phyloP scores from a whole-genome alignment of 805 yeast species.

The Millerozyma miso region DNA sequence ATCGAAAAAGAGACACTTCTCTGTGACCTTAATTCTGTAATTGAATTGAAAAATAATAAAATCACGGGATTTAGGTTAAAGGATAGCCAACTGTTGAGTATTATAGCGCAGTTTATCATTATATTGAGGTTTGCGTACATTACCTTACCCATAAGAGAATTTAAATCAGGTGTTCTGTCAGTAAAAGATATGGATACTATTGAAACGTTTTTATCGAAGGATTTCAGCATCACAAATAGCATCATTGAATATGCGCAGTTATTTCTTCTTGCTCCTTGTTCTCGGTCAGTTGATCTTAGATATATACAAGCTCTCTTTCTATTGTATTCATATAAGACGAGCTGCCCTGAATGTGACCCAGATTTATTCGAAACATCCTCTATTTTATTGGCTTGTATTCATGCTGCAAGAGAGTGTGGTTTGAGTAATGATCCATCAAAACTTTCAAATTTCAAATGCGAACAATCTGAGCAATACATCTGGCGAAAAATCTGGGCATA shows the following conservation, averaged over 20 bases:
- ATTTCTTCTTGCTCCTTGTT: too few species aligned
- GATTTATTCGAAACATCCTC: too few species aligned
- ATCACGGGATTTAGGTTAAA: too few species aligned
- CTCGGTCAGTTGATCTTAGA: slow-evolving; percentile 1
- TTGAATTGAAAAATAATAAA: slow-evolving; percentile 17
- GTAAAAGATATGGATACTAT: not conserved
- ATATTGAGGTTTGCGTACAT: slow-evolving; percentile 41
- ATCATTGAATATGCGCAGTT: not conserved
- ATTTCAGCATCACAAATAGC: not conserved
- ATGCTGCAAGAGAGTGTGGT: too few species aligned
- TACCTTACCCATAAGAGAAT: slow-evolving; percentile 24
- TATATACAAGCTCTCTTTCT: slow-evolving; percentile 6
- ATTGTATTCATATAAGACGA: slow-evolving; percentile 4
- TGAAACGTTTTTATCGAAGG: not conserved
- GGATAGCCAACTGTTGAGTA: not conserved
- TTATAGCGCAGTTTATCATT: slow-evolving; percentile 31
- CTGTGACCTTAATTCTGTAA: slow-evolving; percentile 37
- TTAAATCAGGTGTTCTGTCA: not conserved
- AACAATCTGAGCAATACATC: slow-evolving; percentile 1
- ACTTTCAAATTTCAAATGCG: too few species aligned
- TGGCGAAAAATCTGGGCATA: slow-evolving; percentile 8
- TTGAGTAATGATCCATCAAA: too few species aligned
- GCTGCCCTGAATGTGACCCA: slow-evolving; percentile 9
- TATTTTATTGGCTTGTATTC: too few species aligned
- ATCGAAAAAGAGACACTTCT: slow-evolving; percentile 45